Evolutionary conservation across 805 yeast genomes (phyloP).

Genomic region (Myxozyma sirexii): DNA sequence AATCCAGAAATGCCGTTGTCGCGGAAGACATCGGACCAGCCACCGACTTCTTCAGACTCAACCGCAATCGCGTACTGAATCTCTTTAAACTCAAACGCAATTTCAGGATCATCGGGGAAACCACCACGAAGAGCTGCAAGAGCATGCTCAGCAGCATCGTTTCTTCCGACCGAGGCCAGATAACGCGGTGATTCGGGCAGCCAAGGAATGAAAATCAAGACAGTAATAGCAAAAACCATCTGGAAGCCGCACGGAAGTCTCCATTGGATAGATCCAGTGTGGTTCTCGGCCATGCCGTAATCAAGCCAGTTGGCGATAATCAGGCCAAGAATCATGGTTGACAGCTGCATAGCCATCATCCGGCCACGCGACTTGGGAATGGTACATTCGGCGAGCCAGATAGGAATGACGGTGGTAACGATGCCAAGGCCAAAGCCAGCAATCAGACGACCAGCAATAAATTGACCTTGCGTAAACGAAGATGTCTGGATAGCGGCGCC

Average conservation of each 20-base stretch:
- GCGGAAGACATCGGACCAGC: constrained; percentile 38
- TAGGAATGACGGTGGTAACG: constrained; percentile 55
- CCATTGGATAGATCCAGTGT: constrained; percentile 26
- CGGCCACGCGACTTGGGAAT: constrained; percentile 80
- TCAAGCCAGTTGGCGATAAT: constrained; percentile 70
- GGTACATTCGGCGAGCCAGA: constrained; percentile 73
- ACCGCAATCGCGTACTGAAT: constrained; percentile 23
- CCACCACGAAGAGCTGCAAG: constrained; percentile 82
- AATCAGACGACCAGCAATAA: constrained; percentile 54
- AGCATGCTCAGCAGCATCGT: constrained; percentile 53
- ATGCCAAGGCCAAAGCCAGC: constrained; percentile 62
- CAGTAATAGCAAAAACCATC: constrained; percentile 56
- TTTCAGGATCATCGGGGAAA: constrained; percentile 15
- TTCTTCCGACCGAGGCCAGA: constrained; percentile 57
- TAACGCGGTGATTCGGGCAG: constrained; percentile 80
- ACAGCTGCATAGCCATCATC: constrained; percentile 66
- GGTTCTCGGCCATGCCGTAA: constrained; percentile 57
- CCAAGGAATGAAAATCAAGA: constrained; percentile 55
- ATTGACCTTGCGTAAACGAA: constrained; percentile 60
- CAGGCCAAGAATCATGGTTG: constrained; percentile 67
- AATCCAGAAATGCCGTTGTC: constrained; percentile 51
- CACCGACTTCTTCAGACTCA: constrained; percentile 20
- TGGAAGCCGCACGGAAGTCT: constrained; percentile 66
- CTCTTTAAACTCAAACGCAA: constrained; percentile 14
- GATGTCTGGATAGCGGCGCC: constrained; percentile 71